A percentile compares a stretch with the other conserved stretches of the same genome.
These are phyloP conservation scores for Amaranthus palmeri DNA, from an alignment of 148 eudicot genomes.

Conservation along the genomic window DNA sequence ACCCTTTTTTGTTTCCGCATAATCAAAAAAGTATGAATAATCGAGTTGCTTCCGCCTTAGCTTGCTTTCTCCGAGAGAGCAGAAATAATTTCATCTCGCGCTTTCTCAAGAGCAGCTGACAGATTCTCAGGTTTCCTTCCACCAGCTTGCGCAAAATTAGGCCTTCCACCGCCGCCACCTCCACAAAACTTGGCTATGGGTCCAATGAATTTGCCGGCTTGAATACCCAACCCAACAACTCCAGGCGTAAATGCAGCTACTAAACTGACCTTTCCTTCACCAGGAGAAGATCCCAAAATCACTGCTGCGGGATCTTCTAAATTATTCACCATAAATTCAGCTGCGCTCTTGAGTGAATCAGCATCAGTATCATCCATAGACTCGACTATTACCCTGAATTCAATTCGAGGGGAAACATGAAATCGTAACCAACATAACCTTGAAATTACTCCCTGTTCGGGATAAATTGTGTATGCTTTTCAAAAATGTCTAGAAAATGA, in stretches of 20 bases:
- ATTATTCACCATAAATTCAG: constrained; percentile 55
- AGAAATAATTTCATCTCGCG: constrained; percentile 55
- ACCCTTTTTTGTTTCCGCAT: not conserved
- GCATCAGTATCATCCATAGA: constrained; percentile 88
- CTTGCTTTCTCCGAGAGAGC: constrained; percentile 46
- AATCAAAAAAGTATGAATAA: not conserved
- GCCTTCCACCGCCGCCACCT: constrained; percentile 95
- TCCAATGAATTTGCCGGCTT: constrained; percentile 89
- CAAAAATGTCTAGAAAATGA: too few species aligned
- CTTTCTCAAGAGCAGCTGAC: constrained; percentile 64
- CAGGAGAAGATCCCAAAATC: constrained; percentile 79
- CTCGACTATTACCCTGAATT: constrained; percentile 73
- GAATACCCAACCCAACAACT: constrained; percentile 63
- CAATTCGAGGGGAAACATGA: not conserved
- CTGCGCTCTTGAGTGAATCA: constrained; percentile 89
- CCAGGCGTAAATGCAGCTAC: constrained; percentile 84
- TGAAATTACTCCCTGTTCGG: too few species aligned
- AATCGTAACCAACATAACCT: not conserved
- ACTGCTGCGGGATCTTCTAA: constrained; percentile 88
- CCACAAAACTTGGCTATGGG: constrained; percentile 88
- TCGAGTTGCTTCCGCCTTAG: constrained; percentile 21
- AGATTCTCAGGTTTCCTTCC: constrained; percentile 84
- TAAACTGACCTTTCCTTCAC: constrained; percentile 77
- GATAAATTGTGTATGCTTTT: too few species aligned
- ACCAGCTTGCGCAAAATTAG: constrained; percentile 95